These are phyloP conservation scores for Rhodotorula kratochvilovae DNA, from an alignment of 768 basidiomycete genomes.

Conservation along the genomic window DNA sequence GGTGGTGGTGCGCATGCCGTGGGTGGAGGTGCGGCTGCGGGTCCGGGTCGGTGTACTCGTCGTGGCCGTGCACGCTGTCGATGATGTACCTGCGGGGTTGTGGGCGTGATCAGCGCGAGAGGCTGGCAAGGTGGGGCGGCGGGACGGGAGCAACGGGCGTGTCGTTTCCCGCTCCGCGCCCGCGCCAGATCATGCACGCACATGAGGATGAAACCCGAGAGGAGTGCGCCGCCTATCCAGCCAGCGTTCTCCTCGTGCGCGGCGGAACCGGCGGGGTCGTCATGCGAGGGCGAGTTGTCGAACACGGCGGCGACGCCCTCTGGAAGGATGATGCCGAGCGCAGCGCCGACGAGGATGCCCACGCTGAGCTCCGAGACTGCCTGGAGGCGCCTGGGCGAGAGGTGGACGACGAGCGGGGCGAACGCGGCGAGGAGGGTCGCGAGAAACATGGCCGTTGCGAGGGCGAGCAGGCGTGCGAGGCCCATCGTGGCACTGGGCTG, in stretches of 20 bases:
- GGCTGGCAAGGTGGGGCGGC: slow-evolving; percentile 14
- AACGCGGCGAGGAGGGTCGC: slow-evolving; percentile 63
- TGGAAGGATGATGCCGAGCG: slow-evolving; percentile 84
- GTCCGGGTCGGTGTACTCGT: slow-evolving; percentile 16
- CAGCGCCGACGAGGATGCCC: slow-evolving; percentile 67
- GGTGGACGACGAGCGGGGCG: slow-evolving; percentile 66
- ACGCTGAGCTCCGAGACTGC: not conserved
- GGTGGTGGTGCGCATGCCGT: slow-evolving; percentile 3
- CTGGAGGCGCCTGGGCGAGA: slow-evolving; percentile 59
- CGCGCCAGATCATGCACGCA: no score
- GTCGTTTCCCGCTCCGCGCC: no score
- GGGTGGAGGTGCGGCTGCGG: not conserved
- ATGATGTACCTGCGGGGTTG: slow-evolving; percentile 49
- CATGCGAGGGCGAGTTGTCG: slow-evolving; percentile 5
- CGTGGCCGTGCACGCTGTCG: slow-evolving; percentile 34
- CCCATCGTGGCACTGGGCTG: slow-evolving; percentile 42
- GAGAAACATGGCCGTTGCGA: slow-evolving; percentile 47
- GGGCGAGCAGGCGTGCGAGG: slow-evolving; percentile 44
- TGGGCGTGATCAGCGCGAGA: not conserved
- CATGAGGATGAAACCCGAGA: slow-evolving; percentile 44
- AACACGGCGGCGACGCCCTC: slow-evolving; percentile 60
- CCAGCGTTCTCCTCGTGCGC: slow-evolving; percentile 27
- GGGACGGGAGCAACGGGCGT: no score
- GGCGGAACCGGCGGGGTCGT: no score
- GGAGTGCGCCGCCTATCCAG: slow-evolving; percentile 46